These are phyloP conservation scores for Amanita subjunquillea DNA, from an alignment of 768 basidiomycete species.

Conservation along the genomic window DNA sequence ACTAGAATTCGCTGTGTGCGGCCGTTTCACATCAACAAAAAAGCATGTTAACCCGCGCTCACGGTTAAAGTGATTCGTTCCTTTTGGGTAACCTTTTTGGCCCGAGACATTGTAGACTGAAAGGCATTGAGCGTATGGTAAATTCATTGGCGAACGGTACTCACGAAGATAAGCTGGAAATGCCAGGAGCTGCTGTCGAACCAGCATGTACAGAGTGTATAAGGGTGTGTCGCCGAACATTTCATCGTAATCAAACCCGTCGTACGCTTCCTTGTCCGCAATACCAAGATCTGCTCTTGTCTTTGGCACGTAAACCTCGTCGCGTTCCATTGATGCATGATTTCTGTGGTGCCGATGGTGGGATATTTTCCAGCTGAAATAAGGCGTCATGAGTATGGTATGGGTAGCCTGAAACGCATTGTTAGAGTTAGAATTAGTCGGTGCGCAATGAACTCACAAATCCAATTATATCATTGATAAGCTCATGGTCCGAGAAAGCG, in stretches of 20 bases:
- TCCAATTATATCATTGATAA: constrained; percentile 38
- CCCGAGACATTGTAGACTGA: constrained; percentile 54
- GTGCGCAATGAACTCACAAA: constrained; percentile 27
- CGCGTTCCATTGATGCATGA: constrained; percentile 43
- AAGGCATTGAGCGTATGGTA: constrained; percentile 9
- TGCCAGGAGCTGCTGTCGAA: constrained; percentile 47
- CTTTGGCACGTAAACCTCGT: constrained; percentile 53
- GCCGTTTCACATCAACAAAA: not conserved
- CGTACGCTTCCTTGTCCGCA: constrained; percentile 24
- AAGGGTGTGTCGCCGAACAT: constrained; percentile 51
- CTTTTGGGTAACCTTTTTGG: constrained; percentile 45
- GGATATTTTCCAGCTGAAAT: constrained; percentile 45
- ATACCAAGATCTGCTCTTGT: constrained; percentile 46
- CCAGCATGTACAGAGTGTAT: constrained; percentile 44
- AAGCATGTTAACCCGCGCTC: constrained; percentile 13
- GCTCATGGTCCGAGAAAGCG: constrained; percentile 39
- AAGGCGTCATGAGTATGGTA: constrained; percentile 40
- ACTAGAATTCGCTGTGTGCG: constrained; percentile 36
- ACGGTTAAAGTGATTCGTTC: constrained; percentile 64
- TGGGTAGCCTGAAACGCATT: constrained; percentile 24
- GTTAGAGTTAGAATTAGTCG: not conserved
- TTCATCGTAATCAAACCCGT: constrained; percentile 39
- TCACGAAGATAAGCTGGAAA: constrained; percentile 54
- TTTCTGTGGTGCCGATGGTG: constrained; percentile 43
- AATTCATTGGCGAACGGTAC: constrained; percentile 10